These are phyloP conservation scores for Botrytis galanthina DNA, from an alignment of 2,329 filamentous ascomycete species.

Conservation along the genomic window DNA sequence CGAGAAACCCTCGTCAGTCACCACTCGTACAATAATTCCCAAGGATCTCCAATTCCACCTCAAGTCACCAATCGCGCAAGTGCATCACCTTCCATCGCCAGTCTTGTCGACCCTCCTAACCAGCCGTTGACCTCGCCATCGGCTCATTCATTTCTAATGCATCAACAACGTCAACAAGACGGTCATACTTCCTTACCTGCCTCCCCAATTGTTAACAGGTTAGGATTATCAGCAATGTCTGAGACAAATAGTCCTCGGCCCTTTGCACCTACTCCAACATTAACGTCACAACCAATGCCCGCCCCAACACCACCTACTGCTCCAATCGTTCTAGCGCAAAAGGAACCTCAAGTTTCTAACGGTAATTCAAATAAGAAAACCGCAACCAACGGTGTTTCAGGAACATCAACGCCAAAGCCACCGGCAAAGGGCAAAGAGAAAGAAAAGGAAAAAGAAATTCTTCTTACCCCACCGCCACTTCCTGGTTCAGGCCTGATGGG, in stretches of 20 bases:
- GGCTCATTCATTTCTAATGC: constrained; percentile 39
- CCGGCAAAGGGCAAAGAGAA: constrained; percentile 51
- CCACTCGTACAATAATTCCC: constrained; percentile 46
- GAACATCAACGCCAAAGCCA: constrained; percentile 50
- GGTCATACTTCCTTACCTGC: constrained; percentile 33
- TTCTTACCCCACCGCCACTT: constrained; percentile 49
- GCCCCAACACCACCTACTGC: constrained; percentile 10
- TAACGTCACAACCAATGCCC: constrained; percentile 12
- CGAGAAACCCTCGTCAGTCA: constrained; percentile 55
- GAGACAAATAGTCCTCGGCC: constrained; percentile 6
- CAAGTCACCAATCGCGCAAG: constrained; percentile 67
- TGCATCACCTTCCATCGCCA: constrained; percentile 87
- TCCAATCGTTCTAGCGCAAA: constrained; percentile 15
- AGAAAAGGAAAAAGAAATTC: constrained; percentile 27
- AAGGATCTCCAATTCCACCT: constrained; percentile 46
- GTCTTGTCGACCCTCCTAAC: constrained; percentile 72
- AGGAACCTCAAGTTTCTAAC: not conserved
- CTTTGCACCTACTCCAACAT: constrained; percentile 10
- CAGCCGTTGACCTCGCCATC: constrained; percentile 37
- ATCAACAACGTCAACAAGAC: constrained; percentile 33
- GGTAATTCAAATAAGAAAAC: constrained; percentile 38
- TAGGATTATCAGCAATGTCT: constrained; percentile 28
- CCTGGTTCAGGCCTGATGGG: constrained; percentile 62
- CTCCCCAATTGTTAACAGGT: constrained; percentile 35
- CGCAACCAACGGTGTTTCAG: constrained; percentile 47